These are phyloP conservation scores for Triticum urartu DNA, from an alignment of 176 grass and related monocot genomes.

Conservation along the genomic window DNA sequence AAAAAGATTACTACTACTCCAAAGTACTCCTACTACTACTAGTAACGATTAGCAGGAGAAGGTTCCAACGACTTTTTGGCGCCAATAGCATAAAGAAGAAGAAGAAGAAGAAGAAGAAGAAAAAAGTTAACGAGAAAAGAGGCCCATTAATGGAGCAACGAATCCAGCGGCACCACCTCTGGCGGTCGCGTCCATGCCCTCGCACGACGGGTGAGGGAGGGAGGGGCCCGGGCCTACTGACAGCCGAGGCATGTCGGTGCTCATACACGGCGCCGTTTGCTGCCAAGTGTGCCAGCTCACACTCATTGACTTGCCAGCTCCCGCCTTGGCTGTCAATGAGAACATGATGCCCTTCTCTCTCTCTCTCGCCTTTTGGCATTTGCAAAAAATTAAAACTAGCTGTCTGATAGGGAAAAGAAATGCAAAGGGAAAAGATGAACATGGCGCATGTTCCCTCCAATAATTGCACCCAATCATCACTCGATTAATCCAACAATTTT, in stretches of 20 bases:
- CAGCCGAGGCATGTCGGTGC: constrained; percentile 19
- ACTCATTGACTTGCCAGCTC: constrained; percentile 14
- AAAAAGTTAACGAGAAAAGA: background rate
- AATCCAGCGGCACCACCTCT: constrained; percentile 1
- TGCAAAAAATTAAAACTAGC: background rate
- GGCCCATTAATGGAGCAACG: background rate
- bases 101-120: background rate
- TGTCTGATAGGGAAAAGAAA: background rate
- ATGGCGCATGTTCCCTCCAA: background rate
- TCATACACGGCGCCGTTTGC: background rate
- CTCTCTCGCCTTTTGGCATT: background rate
- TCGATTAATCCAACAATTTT: background rate
- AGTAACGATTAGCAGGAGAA: background rate
- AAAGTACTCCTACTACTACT: no score
- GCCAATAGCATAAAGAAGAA: background rate
- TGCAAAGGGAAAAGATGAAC: background rate
- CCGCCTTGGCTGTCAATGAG: background rate
- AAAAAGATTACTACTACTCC: background rate
- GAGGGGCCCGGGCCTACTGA: background rate
- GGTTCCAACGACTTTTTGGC: background rate
- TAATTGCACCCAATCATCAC: constrained; percentile 9
- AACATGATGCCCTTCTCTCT: background rate
- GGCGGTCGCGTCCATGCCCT: background rate
- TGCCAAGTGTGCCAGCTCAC: background rate
- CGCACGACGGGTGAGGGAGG: background rate